Evolutionary conservation across 169 alveolate species (phyloP).

Genomic region (Cryptosporidium meleagridis): DNA sequence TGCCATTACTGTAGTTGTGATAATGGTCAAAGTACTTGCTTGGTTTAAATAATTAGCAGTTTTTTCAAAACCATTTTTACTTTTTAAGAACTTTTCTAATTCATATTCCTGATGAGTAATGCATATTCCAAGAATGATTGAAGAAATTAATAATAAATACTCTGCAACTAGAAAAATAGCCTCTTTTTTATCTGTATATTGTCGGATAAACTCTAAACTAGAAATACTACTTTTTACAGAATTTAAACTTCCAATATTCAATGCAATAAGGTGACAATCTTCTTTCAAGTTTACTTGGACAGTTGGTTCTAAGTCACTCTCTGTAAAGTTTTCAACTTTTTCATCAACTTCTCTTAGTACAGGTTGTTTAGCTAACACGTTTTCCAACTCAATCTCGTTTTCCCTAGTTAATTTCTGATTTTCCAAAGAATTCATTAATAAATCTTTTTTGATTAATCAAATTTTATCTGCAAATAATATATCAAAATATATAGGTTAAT

Average conservation of each 20-base stretch:
- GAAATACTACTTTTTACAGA: background rate
- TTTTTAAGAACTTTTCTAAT: background rate
- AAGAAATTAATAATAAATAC: conserved; percentile 5
- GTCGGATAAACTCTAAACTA: background rate
- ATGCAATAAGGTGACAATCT: background rate
- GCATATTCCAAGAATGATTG: conserved; percentile 13
- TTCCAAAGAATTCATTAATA: background rate
- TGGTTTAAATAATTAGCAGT: background rate
- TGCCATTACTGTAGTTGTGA: background rate
- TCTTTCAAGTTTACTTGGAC: background rate
- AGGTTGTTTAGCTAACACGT: background rate
- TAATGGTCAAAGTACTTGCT: conserved; percentile 17
- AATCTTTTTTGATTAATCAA: background rate
- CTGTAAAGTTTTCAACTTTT: background rate
- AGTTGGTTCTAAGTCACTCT: background rate
- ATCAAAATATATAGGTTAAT: background rate
- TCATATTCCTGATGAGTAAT: background rate
- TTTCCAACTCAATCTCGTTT: background rate
- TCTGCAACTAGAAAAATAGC: conserved; percentile 1
- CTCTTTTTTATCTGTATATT: background rate
- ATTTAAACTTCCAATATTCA: background rate
- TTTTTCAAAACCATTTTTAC: background rate
- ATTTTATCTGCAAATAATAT: background rate
- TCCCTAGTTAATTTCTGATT: background rate
- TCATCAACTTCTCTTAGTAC: background rate